phyloP scores from a whole-genome alignment of 2,329 filamentous ascomycete species.

The Alternaria viburni region DNA sequence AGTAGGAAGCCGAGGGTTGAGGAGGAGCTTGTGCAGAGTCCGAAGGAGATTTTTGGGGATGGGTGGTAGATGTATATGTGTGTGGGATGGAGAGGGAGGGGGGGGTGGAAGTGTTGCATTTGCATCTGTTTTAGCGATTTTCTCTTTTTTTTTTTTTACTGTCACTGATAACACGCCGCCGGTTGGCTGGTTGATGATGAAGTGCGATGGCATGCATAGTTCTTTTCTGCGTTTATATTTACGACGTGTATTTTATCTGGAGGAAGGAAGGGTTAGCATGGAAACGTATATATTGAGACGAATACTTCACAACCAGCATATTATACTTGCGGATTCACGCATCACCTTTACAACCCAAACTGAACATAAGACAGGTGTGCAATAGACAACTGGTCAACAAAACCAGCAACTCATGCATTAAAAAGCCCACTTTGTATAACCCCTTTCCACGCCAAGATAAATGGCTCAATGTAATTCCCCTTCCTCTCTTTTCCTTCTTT shows the following conservation, averaged over 20 bases:
- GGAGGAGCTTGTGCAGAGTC: constrained; percentile 46
- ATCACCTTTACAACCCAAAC: not conserved
- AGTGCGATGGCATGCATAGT: not conserved
- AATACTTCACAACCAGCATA: not conserved
- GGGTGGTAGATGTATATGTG: constrained; percentile 28
- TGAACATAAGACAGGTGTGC: not conserved
- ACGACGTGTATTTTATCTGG: not conserved
- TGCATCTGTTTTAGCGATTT: not conserved
- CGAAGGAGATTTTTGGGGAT: constrained; percentile 49
- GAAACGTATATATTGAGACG: not conserved
- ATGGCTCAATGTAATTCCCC: not conserved
- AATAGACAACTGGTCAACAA: not conserved
- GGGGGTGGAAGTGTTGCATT: not conserved
- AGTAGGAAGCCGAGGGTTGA: constrained; percentile 59
- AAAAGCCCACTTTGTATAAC: not conserved
- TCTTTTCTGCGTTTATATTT: not conserved
- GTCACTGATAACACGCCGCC: not conserved
- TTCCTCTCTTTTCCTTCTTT: not conserved
- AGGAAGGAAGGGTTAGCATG: not conserved
- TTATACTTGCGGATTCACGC: not conserved
- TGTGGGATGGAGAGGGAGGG: too few species aligned
- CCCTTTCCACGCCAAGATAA: not conserved
- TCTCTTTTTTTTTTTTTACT: not conserved
- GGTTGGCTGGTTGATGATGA: constrained; percentile 1
- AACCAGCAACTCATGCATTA: not conserved